Percentiles rank a stretch among this genome's conserved stretches.
Evolutionary conservation across 495 filamentous ascomycete species (phyloP).

Genomic region (Chaetomium cochliodes): DNA sequence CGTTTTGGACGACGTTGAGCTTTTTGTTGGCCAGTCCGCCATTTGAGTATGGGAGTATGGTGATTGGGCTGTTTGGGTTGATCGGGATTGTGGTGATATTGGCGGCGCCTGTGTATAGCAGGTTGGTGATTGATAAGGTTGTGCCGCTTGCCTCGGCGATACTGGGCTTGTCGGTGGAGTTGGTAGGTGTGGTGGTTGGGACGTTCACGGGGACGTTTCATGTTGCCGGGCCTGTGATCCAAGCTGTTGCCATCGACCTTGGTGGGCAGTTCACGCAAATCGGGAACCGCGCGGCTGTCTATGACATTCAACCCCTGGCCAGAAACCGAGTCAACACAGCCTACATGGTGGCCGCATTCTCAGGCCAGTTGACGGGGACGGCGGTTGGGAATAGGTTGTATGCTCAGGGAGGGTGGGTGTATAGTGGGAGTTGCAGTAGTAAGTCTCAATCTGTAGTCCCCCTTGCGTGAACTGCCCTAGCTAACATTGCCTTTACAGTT

Average conservation of each 20-base stretch:
- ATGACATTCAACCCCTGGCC: slow-evolving; percentile 66
- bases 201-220: slow-evolving; percentile 64
- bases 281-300: slow-evolving; percentile 70
- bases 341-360: slow-evolving; percentile 75
- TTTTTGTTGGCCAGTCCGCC: slow-evolving; percentile 70
- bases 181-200: slow-evolving; percentile 66
- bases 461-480: not conserved
- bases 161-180: slow-evolving; percentile 55
- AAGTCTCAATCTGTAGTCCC: slow-evolving; percentile 11
- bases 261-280: slow-evolving; percentile 74
- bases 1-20: slow-evolving; percentile 78
- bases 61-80: slow-evolving; percentile 75
- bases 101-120: slow-evolving; percentile 64
- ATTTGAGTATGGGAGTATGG: slow-evolving; percentile 63
- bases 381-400: slow-evolving; percentile 70
- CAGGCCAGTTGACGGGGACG: slow-evolving; percentile 74
- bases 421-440: slow-evolving; percentile 62
- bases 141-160: slow-evolving; percentile 65
- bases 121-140: slow-evolving; percentile 68
- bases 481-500: slow-evolving; percentile 34
- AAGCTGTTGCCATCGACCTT: slow-evolving; percentile 70
- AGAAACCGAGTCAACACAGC: slow-evolving; percentile 78
- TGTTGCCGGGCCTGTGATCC: slow-evolving; percentile 71
- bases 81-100: slow-evolving; percentile 70
- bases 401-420: slow-evolving; percentile 66